Conservation (phyloP, 2,329 filamentous ascomycete genomes). For the Clonostachys rhizophaga region DNA sequence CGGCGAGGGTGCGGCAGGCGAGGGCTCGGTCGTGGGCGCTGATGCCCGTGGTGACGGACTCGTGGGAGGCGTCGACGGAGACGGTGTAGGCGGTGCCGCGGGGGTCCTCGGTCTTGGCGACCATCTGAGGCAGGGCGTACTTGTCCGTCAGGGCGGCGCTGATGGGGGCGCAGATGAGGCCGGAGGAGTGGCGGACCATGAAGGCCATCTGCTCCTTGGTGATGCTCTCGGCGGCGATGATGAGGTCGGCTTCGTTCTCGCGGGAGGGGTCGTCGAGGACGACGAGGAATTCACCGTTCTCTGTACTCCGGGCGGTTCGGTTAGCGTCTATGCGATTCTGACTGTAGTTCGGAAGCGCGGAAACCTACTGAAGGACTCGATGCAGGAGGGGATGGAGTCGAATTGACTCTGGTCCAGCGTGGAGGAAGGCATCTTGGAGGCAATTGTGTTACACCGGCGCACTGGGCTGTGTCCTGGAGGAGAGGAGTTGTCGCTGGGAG, state of each 20-base stretch:
- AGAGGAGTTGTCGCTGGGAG: too few species aligned
- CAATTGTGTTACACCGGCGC: neutral
- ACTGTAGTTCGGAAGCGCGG: neutral
- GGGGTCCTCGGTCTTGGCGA: slow-evolving; percentile 67
- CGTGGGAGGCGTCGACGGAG: slow-evolving; percentile 74
- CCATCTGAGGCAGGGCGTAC: slow-evolving; percentile 87
- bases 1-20: slow-evolving; percentile 74
- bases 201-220: slow-evolving; percentile 93
- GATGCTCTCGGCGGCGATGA: slow-evolving; percentile 82
- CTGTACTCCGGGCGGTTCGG: slow-evolving; percentile 27
- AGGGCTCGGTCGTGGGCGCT: slow-evolving; percentile 81
- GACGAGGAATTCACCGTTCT: slow-evolving; percentile 85
- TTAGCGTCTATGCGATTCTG: neutral
- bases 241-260: slow-evolving; percentile 97
- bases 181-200: slow-evolving; percentile 86
- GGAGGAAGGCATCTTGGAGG: slow-evolving; percentile 40
- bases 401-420: slow-evolving; percentile 50
- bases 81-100: slow-evolving; percentile 92
- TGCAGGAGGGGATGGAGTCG: slow-evolving; percentile 60
- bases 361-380: slow-evolving; percentile 58
- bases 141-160: slow-evolving; percentile 61
- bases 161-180: slow-evolving; percentile 87
- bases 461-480: too few species aligned
- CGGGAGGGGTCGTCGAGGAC: slow-evolving; percentile 89
- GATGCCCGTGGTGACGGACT: slow-evolving; percentile 81